Evolutionary conservation across 2,329 filamentous ascomycete genomes (phyloP).

Genomic region (Talaromyces sp.): DNA sequence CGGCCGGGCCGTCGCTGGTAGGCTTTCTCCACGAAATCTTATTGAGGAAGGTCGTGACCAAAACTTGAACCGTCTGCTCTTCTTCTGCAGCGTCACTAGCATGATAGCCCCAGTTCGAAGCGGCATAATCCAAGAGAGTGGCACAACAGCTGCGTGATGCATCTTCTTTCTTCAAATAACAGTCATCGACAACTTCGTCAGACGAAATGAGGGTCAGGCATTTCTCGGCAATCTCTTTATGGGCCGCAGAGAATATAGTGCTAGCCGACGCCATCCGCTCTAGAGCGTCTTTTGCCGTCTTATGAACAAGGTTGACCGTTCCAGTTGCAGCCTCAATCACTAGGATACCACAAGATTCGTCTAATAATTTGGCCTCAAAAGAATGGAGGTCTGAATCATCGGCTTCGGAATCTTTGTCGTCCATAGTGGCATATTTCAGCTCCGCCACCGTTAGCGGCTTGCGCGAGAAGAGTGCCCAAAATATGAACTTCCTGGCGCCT

Average conservation of each 20-base stretch:
- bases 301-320: constrained; percentile 23
- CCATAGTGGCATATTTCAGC: constrained; percentile 16
- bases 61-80: constrained; percentile 24
- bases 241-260: constrained; percentile 24
- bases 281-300: constrained; percentile 26
- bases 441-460: constrained; percentile 22
- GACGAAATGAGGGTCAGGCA: constrained; percentile 22
- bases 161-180: constrained; percentile 17
- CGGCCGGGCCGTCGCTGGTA: constrained; percentile 4
- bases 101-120: constrained; percentile 26
- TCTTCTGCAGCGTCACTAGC: constrained; percentile 22
- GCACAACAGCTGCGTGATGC: constrained; percentile 11
- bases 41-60: constrained; percentile 28
- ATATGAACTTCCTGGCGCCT: constrained; percentile 18
- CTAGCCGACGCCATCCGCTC: constrained; percentile 18
- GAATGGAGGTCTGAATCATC: neutral
- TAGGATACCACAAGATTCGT: constrained; percentile 19
- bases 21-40: constrained; percentile 27
- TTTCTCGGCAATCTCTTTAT: constrained; percentile 23
- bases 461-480: constrained; percentile 22
- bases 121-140: constrained; percentile 19
- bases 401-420: neutral
- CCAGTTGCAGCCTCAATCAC: constrained; percentile 20
- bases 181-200: constrained; percentile 28
- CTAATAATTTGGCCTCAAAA: constrained; percentile 17